Base-by-base conservation (phyloP, 2,329 filamentous ascomycete species). In the Colletotrichum gigasporum region DNA sequence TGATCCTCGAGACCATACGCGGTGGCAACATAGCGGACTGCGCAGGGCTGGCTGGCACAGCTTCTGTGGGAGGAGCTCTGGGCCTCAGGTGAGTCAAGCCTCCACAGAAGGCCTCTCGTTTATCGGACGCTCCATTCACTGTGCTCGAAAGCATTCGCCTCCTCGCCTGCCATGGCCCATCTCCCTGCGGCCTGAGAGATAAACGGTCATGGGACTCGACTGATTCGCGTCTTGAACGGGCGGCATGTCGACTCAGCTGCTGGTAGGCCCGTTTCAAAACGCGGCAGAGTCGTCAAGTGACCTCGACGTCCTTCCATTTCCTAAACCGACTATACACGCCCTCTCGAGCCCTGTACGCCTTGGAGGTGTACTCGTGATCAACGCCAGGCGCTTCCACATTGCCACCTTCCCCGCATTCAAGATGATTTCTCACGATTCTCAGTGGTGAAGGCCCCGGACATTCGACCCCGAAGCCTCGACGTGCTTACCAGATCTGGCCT, bases 361-460 rank as follows among this genome's bases (percentile, higher is more conserved):
- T 18, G 30, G 30, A 16, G 34, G n/a, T 20, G 44, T 11, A 14
- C 14, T 52, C 48, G 18, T 47, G 63, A 65, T 65, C 51, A 52
- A 39, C 45, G 30, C 32, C 18, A 30, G 32, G 37, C 32, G 35
- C 22, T 65, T n/a, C 59, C 59, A 51, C n/a, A 47, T 65, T 24
- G 63, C 63, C 63, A 65, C 63, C 32, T 63, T 52, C 63, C 63
- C 63, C 51, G 58, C 63, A 58, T 32, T 20, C 11, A 24, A 47
- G 30, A 47, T 26, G n/a, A 18, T 26, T 48, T 44, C 48, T 50
- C 58, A 65, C 58, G 58, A 63, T 63, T 51, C 39, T 52, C 22
- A 65, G 58, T 63, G 58, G 51, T 44, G 51, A 65, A 57, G 44
- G 5, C 26, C 41, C 34, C 44, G 44, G 34, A 16, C 11, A n/a